Evolutionary conservation across 73 alveolate genomes (phyloP).

Genomic region (Paramecium sexaurelia): DNA sequence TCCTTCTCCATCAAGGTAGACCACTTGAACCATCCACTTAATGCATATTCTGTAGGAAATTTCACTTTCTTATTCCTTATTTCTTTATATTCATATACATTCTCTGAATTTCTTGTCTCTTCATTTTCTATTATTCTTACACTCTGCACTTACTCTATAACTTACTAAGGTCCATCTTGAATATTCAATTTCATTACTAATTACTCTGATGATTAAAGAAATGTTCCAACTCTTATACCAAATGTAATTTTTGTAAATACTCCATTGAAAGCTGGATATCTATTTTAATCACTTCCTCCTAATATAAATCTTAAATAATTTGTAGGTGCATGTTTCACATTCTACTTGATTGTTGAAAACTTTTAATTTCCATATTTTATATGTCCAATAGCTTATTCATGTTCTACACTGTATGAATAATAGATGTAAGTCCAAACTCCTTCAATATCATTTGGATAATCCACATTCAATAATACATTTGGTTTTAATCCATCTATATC

Average conservation of each 20-base stretch:
- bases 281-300: slow-evolving; percentile 25
- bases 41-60: slow-evolving; percentile 28
- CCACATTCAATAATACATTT: slow-evolving; percentile 1
- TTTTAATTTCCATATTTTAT: neutral
- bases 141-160: neutral
- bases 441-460: slow-evolving; percentile 59
- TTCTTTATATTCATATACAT: neutral
- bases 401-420: slow-evolving; percentile 44
- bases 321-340: neutral
- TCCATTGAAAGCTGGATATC: slow-evolving; percentile 50
- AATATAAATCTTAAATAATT: neutral
- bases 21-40: slow-evolving; percentile 55
- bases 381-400: neutral
- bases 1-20: neutral
- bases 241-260: neutral
- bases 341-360: neutral
- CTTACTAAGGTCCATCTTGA: neutral
- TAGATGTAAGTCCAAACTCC: slow-evolving; percentile 59
- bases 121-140: neutral
- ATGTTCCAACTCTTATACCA: slow-evolving; percentile 1
- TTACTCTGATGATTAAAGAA: neutral
- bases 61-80: neutral
- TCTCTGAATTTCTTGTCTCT: neutral
- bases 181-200: neutral
- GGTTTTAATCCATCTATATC: neutral